phyloP scores from a whole-genome alignment of 495 filamentous ascomycete species.

The Podospora anserina region DNA sequence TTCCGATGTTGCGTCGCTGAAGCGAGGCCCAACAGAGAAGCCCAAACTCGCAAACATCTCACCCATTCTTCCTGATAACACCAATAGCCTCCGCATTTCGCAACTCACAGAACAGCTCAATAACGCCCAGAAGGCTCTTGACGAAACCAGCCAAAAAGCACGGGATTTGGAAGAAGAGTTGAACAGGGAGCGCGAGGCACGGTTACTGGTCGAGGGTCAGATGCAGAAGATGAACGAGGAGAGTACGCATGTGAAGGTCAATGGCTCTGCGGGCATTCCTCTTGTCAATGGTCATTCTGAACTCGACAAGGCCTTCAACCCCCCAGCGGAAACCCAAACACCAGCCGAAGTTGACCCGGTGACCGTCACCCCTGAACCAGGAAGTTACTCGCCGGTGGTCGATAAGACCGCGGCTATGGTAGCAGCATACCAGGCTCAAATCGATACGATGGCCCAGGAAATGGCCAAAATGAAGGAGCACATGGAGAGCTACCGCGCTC shows the following conservation, averaged over 20 bases:
- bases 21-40: slow-evolving; percentile 71
- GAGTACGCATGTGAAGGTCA: slow-evolving; percentile 36
- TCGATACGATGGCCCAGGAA: slow-evolving; percentile 77
- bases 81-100: slow-evolving; percentile 59
- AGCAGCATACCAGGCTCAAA: slow-evolving; percentile 61
- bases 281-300: slow-evolving; percentile 34
- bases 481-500: slow-evolving; percentile 70
- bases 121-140: slow-evolving; percentile 75
- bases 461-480: slow-evolving; percentile 80
- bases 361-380: slow-evolving; percentile 23
- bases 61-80: slow-evolving; percentile 61
- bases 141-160: slow-evolving; percentile 70
- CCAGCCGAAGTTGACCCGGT: slow-evolving; percentile 19
- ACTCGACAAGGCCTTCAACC: slow-evolving; percentile 38
- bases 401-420: slow-evolving; percentile 44
- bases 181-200: slow-evolving; percentile 71
- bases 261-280: slow-evolving; percentile 30
- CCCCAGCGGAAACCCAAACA: slow-evolving; percentile 34
- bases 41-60: slow-evolving; percentile 58
- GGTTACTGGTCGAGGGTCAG: slow-evolving; percentile 78
- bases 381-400: slow-evolving; percentile 38
- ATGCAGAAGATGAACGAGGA: slow-evolving; percentile 67
- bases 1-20: slow-evolving; percentile 57
- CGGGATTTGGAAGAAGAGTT: slow-evolving; percentile 78
- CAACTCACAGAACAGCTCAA: slow-evolving; percentile 78